A percentile compares a stretch with the other conserved stretches of the same genome.
Evolutionary conservation across 345 rosid genomes (phyloP).

Genomic region (Atalantia buxifolia): DNA sequence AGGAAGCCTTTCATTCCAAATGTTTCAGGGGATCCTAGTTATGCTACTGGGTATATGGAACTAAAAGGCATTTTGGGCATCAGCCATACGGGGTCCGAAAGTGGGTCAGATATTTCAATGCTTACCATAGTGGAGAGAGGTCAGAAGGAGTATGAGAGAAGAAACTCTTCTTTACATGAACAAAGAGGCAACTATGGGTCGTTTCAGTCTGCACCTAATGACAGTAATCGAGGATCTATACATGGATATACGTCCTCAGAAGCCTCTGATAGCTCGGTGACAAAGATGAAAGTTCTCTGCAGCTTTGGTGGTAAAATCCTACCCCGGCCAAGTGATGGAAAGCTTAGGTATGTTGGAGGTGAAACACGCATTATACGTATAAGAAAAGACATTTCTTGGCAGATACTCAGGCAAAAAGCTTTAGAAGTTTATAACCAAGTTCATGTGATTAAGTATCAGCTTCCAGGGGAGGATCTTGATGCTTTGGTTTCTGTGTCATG

Average conservation of each 20-base stretch:
- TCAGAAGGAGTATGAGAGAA: slow-evolving; percentile 47
- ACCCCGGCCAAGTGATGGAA: slow-evolving; percentile 89
- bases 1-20: slow-evolving; percentile 41
- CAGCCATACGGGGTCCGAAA: slow-evolving; percentile 57
- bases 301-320: slow-evolving; percentile 87
- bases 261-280: slow-evolving; percentile 40
- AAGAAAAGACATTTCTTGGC: slow-evolving; percentile 62
- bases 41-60: slow-evolving; percentile 59
- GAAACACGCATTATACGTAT: slow-evolving; percentile 67
- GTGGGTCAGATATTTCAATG: slow-evolving; percentile 61
- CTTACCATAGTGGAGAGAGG: slow-evolving; percentile 38
- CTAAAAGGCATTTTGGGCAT: slow-evolving; percentile 59
- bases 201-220: slow-evolving; percentile 49
- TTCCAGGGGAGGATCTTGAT: slow-evolving; percentile 95
- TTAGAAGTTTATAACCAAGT: slow-evolving; percentile 58
- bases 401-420: slow-evolving; percentile 56
- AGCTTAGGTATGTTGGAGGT: slow-evolving; percentile 91
- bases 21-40: slow-evolving; percentile 39
- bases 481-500: slow-evolving; percentile 89
- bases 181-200: slow-evolving; percentile 44
- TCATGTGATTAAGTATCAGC: slow-evolving; percentile 77
- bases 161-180: slow-evolving; percentile 37
- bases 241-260: slow-evolving; percentile 36
- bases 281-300: slow-evolving; percentile 72
- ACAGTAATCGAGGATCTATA: slow-evolving; percentile 26